Evolutionary conservation across 1,284 basidiomycete genomes (phyloP).

Genomic region (Melampsora americana): DNA sequence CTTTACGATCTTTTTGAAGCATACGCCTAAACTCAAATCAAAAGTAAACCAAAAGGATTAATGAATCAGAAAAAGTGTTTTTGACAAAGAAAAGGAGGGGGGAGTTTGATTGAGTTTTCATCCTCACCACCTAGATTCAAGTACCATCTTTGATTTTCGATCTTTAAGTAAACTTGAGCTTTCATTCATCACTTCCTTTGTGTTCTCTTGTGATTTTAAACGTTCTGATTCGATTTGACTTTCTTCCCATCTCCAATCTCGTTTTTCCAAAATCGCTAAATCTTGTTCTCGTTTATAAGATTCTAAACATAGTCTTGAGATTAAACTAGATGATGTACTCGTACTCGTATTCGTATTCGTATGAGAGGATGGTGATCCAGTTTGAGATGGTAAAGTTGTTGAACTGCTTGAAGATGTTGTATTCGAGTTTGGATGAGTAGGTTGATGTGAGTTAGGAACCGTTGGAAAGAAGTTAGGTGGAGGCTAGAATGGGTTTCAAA

Average conservation of each 20-base stretch:
- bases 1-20: conserved; percentile 35
- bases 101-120: too few relatives aligned
- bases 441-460: neutral
- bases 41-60: too few relatives aligned
- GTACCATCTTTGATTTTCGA: conserved; percentile 29
- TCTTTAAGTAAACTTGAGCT: conserved; percentile 1
- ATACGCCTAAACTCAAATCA: conserved; percentile 8
- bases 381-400: neutral
- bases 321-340: conserved; percentile 5
- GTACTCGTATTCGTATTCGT: too few relatives aligned
- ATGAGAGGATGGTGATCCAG: conserved; percentile 6
- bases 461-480: conserved; percentile 32
- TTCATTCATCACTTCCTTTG: neutral
- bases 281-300: conserved; percentile 26
- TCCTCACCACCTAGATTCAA: conserved; percentile 35
- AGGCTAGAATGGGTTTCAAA: neutral
- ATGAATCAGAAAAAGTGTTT: neutral
- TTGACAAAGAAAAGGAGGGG: too few relatives aligned
- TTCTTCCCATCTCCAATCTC: conserved; percentile 25
- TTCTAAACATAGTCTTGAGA: conserved; percentile 26
- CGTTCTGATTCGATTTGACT: neutral
- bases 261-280: conserved; percentile 2
- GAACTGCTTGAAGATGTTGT: too few relatives aligned
- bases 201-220: neutral
- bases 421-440: neutral